phyloP scores from a whole-genome alignment of 2,329 filamentous ascomycete species.

The Penicillium psychrosexuale region DNA sequence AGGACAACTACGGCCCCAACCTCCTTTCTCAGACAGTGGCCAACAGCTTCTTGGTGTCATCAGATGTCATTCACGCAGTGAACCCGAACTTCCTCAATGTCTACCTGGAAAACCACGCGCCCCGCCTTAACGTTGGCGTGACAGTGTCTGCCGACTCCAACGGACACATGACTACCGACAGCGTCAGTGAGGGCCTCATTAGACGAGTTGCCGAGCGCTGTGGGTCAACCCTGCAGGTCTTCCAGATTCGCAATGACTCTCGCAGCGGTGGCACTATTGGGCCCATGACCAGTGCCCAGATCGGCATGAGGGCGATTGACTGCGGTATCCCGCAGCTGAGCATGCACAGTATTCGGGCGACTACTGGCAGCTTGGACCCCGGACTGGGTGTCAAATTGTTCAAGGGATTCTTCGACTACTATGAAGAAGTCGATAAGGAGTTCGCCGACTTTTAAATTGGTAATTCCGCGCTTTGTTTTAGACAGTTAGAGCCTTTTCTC shows the following conservation, averaged over 20 bases:
- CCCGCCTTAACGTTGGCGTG: conserved; percentile 83
- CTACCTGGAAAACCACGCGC: conserved; percentile 83
- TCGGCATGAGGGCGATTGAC: conserved; percentile 80
- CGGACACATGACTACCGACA: conserved; percentile 94
- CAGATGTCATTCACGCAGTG: conserved; percentile 89
- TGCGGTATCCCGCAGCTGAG: conserved; percentile 86
- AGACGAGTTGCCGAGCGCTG: conserved; percentile 72
- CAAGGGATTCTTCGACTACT: conserved; percentile 82
- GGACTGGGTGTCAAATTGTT: conserved; percentile 85
- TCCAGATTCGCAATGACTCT: conserved; percentile 92
- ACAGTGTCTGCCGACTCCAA: conserved; percentile 78
- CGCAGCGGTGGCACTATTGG: conserved; percentile 92
- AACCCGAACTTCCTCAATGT: conserved; percentile 87
- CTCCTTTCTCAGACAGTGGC: conserved; percentile 79
- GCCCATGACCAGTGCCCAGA: conserved; percentile 75
- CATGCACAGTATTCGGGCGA: conserved; percentile 91
- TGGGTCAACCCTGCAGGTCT: conserved; percentile 72
- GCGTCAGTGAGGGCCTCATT: conserved; percentile 76
- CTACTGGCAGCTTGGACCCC: conserved; percentile 79
- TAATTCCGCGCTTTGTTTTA: not conserved
- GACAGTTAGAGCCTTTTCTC: not conserved
- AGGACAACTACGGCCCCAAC: conserved; percentile 46
- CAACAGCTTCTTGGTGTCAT: conserved; percentile 86
- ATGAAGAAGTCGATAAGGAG: conserved; percentile 78
- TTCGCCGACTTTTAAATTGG: conserved; percentile 51